Conservation (phyloP, 2,329 filamentous ascomycete species). For the Aspergillus awamori region DNA sequence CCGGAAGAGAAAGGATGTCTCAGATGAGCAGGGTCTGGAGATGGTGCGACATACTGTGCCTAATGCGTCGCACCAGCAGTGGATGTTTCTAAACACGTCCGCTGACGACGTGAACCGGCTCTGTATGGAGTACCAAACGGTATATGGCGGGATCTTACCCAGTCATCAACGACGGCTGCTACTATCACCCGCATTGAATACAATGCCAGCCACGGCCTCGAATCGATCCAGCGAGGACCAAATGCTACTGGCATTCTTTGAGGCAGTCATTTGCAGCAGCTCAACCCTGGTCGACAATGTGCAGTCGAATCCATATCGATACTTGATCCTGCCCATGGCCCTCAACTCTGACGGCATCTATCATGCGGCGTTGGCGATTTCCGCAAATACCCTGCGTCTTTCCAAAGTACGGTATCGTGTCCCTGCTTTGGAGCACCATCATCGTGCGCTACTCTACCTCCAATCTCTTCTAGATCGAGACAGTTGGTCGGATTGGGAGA, state of each 20-base stretch:
- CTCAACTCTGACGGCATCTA: slow-evolving; percentile 30
- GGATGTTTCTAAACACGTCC: neutral
- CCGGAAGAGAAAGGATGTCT: neutral
- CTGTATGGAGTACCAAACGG: neutral
- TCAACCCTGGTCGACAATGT: slow-evolving; percentile 32
- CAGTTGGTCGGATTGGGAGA: slow-evolving; percentile 18
- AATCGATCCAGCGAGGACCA: slow-evolving; percentile 15
- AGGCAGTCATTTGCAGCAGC: slow-evolving; percentile 31
- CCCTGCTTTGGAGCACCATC: slow-evolving; percentile 28
- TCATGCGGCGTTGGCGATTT: slow-evolving; percentile 31
- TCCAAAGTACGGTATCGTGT: slow-evolving; percentile 24
- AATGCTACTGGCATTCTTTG: slow-evolving; percentile 29
- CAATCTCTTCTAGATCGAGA: neutral
- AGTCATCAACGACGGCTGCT: neutral
- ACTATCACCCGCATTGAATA: neutral
- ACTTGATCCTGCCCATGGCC: slow-evolving; percentile 34
- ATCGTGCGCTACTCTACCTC: neutral
- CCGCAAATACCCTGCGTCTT: slow-evolving; percentile 29
- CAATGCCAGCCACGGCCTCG: neutral
- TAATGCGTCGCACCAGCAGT: neutral
- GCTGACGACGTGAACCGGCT: neutral
- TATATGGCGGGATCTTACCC: neutral
- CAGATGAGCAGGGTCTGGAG: neutral
- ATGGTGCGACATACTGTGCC: neutral
- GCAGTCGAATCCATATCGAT: slow-evolving; percentile 32